A percentile compares a stretch with the other conserved stretches of the same genome.
phyloP scores from a whole-genome alignment of 1,139 yeast species.

The Magnusiomyces suaveolens region DNA sequence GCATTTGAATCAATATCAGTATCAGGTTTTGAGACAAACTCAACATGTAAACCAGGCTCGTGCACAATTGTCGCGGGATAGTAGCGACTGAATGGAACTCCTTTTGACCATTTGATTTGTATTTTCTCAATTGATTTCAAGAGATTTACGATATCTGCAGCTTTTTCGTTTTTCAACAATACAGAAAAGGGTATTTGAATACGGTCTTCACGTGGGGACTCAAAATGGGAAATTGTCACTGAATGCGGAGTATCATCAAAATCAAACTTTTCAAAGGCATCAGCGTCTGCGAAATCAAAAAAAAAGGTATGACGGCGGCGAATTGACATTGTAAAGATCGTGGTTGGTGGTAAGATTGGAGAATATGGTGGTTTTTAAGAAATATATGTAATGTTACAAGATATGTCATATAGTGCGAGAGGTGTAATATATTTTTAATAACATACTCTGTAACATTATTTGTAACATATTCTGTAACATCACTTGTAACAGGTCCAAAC shows the following conservation, averaged over 20 bases:
- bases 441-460: not conserved
- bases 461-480: not conserved
- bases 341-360: not conserved
- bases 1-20: conserved; percentile 1
- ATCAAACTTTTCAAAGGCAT: conserved; percentile 15
- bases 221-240: conserved; percentile 14
- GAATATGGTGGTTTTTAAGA: too few species aligned
- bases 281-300: conserved; percentile 19
- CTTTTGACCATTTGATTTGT: conserved; percentile 23
- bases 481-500: too few species aligned
- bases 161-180: conserved; percentile 4
- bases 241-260: conserved; percentile 11
- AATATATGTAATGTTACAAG: too few species aligned
- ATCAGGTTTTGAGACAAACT: conserved; percentile 13
- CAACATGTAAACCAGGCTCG: conserved; percentile 26
- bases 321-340: conserved; percentile 8
- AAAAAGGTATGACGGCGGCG: conserved; percentile 24
- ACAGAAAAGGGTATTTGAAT: conserved; percentile 19
- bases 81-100: conserved; percentile 14
- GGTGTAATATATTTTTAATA: too few species aligned
- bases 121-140: conserved; percentile 13
- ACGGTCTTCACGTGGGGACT: conserved; percentile 22
- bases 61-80: conserved; percentile 26
- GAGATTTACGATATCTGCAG: conserved; percentile 2
- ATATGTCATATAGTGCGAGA: too few species aligned